A percentile compares a stretch with the other conserved stretches of the same genome.
These are phyloP conservation scores for Solanum dulcamara DNA, from an alignment of 257 asterid species.

Conservation along the genomic window DNA sequence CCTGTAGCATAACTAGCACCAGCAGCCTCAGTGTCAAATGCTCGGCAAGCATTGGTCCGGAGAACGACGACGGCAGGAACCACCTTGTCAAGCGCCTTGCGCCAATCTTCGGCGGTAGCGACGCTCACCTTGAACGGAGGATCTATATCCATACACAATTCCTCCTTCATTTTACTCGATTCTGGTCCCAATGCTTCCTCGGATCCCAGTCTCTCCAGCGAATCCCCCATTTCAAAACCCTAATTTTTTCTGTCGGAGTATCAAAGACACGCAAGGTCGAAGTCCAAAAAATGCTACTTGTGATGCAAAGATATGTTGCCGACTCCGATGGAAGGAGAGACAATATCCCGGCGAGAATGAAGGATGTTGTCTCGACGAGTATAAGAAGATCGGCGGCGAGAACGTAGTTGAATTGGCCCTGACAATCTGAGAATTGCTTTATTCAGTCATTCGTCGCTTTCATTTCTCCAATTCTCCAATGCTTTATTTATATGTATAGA, in stretches of 20 bases:
- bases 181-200: constrained; percentile 73
- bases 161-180: constrained; percentile 69
- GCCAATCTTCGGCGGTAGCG: constrained; percentile 89
- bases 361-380: background rate
- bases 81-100: constrained; percentile 70
- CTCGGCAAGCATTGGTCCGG: constrained; percentile 89
- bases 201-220: background rate
- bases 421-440: background rate
- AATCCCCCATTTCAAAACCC: background rate
- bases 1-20: constrained; percentile 95
- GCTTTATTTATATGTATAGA: background rate
- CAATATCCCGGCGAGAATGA: background rate
- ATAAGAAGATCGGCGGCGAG: background rate
- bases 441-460: background rate
- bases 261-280: background rate
- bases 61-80: constrained; percentile 97
- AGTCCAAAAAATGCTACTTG: background rate
- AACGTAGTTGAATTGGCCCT: background rate
- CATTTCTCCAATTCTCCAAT: background rate
- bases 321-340: background rate
- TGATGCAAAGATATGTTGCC: background rate
- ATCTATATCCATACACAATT: constrained; percentile 80
- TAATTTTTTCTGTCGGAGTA: background rate
- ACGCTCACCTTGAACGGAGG: constrained; percentile 61
- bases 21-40: constrained; percentile 89